Conservation (phyloP, 202 grass and related monocot species). For the Panicum virgatum region DNA sequence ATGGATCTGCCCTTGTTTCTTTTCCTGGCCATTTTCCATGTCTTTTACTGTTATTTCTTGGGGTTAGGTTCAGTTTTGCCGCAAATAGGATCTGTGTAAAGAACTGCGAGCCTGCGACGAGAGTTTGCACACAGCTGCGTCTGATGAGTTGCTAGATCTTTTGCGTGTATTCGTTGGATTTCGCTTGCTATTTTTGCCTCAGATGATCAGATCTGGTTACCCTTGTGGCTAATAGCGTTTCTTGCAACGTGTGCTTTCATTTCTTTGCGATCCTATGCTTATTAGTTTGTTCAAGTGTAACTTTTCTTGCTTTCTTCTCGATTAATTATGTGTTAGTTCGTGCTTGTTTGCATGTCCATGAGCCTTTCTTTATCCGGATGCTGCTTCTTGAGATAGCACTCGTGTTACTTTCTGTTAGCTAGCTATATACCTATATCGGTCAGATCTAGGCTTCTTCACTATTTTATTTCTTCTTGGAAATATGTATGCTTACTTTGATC, state of each 20-base stretch:
- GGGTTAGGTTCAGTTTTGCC: conserved; percentile 26
- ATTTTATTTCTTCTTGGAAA: neutral
- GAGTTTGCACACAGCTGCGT: neutral
- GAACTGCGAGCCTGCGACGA: conserved; percentile 18
- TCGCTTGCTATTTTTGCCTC: conserved; percentile 30
- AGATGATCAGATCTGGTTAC: conserved; percentile 26
- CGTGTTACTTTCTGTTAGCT: neutral
- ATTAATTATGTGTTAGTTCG: neutral
- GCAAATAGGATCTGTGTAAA: conserved; percentile 21
- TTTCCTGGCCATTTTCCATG: conserved; percentile 20
- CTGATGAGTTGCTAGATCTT: conserved; percentile 19
- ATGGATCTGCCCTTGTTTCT: conserved; percentile 22
- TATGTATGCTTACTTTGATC: neutral
- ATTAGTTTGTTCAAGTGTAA: neutral
- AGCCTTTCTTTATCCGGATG: neutral
- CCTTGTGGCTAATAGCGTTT: neutral
- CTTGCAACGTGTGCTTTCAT: neutral
- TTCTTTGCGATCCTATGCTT: neutral
- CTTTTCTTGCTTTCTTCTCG: neutral
- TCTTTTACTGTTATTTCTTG: conserved; percentile 31
- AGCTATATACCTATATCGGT: conserved; percentile 26
- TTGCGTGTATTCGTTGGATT: conserved; percentile 23
- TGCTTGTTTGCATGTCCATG: neutral
- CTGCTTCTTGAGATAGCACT: neutral
- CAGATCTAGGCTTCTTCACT: neutral